Base-by-base conservation (phyloP, 116 monocot genomes). In the Papilionanthe hybrid region DNA sequence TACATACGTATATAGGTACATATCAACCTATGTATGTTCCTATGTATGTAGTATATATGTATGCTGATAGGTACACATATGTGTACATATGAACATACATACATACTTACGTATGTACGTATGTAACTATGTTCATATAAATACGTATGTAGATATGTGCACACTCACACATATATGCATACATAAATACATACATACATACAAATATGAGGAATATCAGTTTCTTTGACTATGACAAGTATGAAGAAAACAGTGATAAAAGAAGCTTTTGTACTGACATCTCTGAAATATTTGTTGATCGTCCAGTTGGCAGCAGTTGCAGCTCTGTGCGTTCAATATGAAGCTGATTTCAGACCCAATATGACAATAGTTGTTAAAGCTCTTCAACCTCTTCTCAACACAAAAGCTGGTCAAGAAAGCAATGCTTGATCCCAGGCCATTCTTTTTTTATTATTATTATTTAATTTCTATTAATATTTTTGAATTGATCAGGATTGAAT, bases 331-430 rank as follows among this genome's bases (percentile, higher is more conserved):
- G 89, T 95, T 2, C 95, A 95, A 45, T 95, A 95, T 55, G 95
- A 95, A 85, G 85, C 95, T n/a, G 95, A 95, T 77, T 92, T 95
- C 78, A 37, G 95, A 42, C 92, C 95, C 0, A 95, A 95, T 72
- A 95, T 95, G 95, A 92, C 90, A 4, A 95, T 95, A 17, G 92
- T 95, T 37, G 95, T 92, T 29, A 95, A 95, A 84, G 95, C 95
- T 20, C 92, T 95, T 23, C 90, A 91, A 57, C 95, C 95, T 13
- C 92, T 95, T 30, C 76, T 95, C 2, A 88, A 67, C 63, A 71
- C 88, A 7, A 89, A 78, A 78, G 72, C 78, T 48, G 88, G 83
- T 27, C 80, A 67, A 37, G 87, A 91, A 0, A 43, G 69, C 37
- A 71, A 86, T 23, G 58, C 58, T 18, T 58, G 58, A 58, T 18